Conservation (phyloP, 2,329 filamentous ascomycete species). For the Colletotrichum ledebouriae region DNA sequence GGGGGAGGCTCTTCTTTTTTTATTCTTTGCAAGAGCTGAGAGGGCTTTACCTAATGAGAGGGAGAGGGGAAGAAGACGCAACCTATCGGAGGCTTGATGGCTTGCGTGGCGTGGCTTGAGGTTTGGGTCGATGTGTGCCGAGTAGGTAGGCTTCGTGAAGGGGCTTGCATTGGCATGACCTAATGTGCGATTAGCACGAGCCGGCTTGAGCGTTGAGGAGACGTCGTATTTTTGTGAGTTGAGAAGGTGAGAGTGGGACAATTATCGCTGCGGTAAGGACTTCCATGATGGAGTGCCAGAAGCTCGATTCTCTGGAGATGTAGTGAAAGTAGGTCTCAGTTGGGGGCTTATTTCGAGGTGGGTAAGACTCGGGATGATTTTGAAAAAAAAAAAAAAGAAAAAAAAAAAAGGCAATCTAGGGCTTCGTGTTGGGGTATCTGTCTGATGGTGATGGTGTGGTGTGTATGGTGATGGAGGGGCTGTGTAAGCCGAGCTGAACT, state of each 20-base stretch:
- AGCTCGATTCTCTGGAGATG: not conserved
- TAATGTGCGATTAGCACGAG: not conserved
- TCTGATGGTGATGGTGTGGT: conserved; percentile 9
- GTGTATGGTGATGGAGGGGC: conserved; percentile 3
- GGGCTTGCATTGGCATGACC: not conserved
- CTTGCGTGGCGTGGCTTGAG: conserved; percentile 16
- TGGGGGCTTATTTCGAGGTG: not conserved
- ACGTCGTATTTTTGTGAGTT: not conserved
- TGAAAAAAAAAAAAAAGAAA: conserved; percentile 3
- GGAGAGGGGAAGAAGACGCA: not conserved
- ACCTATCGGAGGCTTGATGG: not conserved
- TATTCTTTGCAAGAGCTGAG: conserved; percentile 3
- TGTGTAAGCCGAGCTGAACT: conserved; percentile 10
- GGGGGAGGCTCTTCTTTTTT: conserved; percentile 28
- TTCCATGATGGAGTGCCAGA: not conserved
- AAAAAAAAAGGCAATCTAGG: not conserved
- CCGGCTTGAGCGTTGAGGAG: not conserved
- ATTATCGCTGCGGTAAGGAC: not conserved
- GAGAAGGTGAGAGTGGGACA: conserved; percentile 13
- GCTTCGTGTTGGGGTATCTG: not conserved
- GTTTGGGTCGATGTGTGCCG: not conserved
- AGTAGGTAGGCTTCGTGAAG: not conserved
- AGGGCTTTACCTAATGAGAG: conserved; percentile 5
- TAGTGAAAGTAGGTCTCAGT: not conserved
- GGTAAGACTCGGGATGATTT: conserved; percentile 16